Percentiles rank a stretch among this genome's conserved stretches.
Evolutionary conservation across 2,329 filamentous ascomycete genomes (phyloP).

Genomic region (Xylariales sp.): DNA sequence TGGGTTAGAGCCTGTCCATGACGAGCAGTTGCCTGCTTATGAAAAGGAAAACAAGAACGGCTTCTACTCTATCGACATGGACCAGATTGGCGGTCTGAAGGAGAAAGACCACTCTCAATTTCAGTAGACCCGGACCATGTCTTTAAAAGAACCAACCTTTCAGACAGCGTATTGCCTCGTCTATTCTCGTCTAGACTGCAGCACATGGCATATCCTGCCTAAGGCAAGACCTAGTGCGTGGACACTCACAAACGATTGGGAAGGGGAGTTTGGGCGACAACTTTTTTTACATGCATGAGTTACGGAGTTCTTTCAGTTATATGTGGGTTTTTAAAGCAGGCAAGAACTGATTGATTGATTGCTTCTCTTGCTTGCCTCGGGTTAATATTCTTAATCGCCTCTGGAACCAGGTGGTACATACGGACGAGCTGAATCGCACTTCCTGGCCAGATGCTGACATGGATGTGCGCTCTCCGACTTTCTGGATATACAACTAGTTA

Average conservation of each 20-base stretch:
- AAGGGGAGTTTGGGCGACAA: conserved; percentile 8
- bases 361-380: conserved; percentile 7
- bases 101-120: conserved; percentile 63
- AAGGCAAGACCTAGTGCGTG: neutral
- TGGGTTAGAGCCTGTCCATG: conserved; percentile 82
- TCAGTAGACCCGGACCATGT: too few relatives aligned
- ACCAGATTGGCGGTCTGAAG: conserved; percentile 88
- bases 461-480: conserved; percentile 10
- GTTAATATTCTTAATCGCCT: conserved; percentile 13
- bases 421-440: too few relatives aligned
- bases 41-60: conserved; percentile 73
- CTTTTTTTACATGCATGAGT: conserved; percentile 11
- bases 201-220: neutral
- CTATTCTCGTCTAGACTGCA: neutral
- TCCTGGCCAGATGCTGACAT: neutral
- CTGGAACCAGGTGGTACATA: conserved; percentile 13
- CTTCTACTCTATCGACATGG: conserved; percentile 92
- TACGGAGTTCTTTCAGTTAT: too few relatives aligned
- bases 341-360: too few relatives aligned
- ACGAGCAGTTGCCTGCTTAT: conserved; percentile 80
- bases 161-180: too few relatives aligned
- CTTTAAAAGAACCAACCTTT: too few relatives aligned
- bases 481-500: conserved; percentile 14
- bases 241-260: conserved; percentile 2
- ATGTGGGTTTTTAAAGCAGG: too few relatives aligned